These are phyloP conservation scores for Allium cepa DNA, from an alignment of 106 monocot genomes.

Conservation along the genomic window DNA sequence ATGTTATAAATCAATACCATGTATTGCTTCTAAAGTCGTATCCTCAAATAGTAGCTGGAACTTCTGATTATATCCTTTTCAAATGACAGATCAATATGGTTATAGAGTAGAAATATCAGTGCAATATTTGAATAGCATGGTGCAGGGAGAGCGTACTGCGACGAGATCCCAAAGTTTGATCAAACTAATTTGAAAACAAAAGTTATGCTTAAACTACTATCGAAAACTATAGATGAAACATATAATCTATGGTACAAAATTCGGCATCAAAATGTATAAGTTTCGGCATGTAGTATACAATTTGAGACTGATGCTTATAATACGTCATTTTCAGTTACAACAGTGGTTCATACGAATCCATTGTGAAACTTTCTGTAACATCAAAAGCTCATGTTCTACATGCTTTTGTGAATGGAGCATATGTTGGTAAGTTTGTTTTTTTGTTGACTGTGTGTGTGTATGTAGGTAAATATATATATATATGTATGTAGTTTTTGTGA, in stretches of 20 bases:
- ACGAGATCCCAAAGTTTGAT: constrained; percentile 19
- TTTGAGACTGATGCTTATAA: neutral
- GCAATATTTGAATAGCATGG: too few species aligned
- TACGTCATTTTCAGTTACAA: constrained; percentile 40
- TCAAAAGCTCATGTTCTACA: too few species aligned
- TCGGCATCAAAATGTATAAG: constrained; percentile 37
- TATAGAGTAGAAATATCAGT: constrained; percentile 32
- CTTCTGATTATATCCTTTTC: neutral
- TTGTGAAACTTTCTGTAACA: constrained; percentile 29
- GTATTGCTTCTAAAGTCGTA: too few species aligned
- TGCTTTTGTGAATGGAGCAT: too few species aligned
- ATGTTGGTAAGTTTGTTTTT: too few species aligned
- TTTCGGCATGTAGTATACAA: neutral
- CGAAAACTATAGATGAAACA: constrained; percentile 63
- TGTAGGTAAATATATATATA: too few species aligned
- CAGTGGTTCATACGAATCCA: constrained; percentile 15
- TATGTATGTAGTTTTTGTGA: too few species aligned
- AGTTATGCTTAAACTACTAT: constrained; percentile 50
- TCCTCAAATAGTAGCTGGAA: too few species aligned
- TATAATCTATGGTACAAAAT: constrained; percentile 87
- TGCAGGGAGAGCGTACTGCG: constrained; percentile 43
- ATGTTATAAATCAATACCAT: neutral
- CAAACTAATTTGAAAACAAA: constrained; percentile 16
- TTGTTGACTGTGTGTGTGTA: too few species aligned
- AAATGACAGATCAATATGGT: constrained; percentile 51